phyloP scores from a whole-genome alignment of 257 asterid species.

The Solanum clarkiae region DNA sequence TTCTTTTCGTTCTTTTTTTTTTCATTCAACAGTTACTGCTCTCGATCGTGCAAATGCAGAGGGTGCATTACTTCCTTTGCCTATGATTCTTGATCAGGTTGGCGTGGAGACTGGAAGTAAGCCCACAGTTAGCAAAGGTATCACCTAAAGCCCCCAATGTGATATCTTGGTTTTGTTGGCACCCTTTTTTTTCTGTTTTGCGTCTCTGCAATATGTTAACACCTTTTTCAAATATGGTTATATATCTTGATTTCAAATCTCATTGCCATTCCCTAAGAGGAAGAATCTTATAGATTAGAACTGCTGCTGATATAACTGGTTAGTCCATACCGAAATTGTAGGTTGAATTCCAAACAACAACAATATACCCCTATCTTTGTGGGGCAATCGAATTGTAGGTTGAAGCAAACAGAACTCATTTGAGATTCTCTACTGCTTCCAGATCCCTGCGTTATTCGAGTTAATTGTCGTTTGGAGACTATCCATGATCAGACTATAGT shows the following conservation, averaged over 20 bases:
- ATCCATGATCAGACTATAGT: background rate
- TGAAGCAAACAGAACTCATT: background rate
- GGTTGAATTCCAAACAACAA: background rate
- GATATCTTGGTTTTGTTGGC: background rate
- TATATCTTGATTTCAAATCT: too few relatives aligned
- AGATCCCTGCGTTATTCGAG: background rate
- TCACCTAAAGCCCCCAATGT: background rate
- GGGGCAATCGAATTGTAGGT: background rate
- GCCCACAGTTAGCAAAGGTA: conserved; percentile 39
- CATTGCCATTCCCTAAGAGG: too few relatives aligned
- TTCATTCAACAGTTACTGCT: conserved; percentile 57
- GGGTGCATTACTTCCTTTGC: conserved; percentile 71
- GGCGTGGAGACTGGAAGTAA: conserved; percentile 22
- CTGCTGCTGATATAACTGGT: background rate
- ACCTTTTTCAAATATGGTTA: background rate
- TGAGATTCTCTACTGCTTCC: background rate
- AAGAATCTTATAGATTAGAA: too few relatives aligned
- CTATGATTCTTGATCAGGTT: conserved; percentile 33
- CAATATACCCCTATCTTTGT: background rate
- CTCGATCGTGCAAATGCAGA: conserved; percentile 73
- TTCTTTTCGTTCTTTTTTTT: background rate
- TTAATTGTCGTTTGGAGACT: background rate
- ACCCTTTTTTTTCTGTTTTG: background rate
- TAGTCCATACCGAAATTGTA: background rate
- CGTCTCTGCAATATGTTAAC: background rate